A percentile compares a stretch with the other conserved stretches of the same genome.
phyloP scores from a whole-genome alignment of 2,329 filamentous ascomycete species.

The Macrophomina pseudophaseolina region DNA sequence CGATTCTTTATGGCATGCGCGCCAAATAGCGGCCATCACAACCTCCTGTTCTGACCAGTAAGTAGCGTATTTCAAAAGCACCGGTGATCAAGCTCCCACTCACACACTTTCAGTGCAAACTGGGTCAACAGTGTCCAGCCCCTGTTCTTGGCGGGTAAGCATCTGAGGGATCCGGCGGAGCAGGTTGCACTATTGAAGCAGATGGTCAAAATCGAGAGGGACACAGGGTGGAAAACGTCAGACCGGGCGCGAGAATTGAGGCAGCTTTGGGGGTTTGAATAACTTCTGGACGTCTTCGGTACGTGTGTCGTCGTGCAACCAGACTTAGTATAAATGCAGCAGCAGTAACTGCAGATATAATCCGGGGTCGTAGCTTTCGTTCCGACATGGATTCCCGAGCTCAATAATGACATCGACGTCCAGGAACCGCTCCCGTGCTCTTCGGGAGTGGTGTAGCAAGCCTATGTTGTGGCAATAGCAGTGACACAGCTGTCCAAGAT shows the following conservation, averaged over 20 bases:
- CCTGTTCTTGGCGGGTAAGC: not conserved
- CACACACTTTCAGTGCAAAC: not conserved
- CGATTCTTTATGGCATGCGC: not conserved
- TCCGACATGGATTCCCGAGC: too few species aligned
- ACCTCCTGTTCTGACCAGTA: not conserved
- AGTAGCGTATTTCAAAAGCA: not conserved
- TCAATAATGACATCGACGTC: too few species aligned
- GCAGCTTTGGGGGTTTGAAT: constrained; percentile 1
- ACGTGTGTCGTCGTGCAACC: too few species aligned
- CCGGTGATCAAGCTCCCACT: not conserved
- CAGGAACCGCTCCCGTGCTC: too few species aligned
- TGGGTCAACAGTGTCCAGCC: constrained; percentile 14
- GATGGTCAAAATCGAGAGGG: not conserved
- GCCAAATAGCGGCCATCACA: constrained; percentile 1
- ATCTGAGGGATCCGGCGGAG: not conserved
- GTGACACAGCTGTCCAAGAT: too few species aligned
- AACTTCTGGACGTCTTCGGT: not conserved
- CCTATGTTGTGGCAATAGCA: too few species aligned
- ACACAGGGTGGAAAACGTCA: constrained; percentile 11
- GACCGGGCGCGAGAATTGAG: not conserved
- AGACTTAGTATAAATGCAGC: too few species aligned
- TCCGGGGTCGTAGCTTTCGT: too few species aligned
- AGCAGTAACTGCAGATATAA: too few species aligned
- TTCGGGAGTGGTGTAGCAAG: too few species aligned
- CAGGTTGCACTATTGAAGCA: constrained; percentile 4